Percentiles rank a stretch among this genome's conserved stretches.
Evolutionary conservation across 2,329 filamentous ascomycete species (phyloP).

Genomic region (Colletotrichum brevisporum): DNA sequence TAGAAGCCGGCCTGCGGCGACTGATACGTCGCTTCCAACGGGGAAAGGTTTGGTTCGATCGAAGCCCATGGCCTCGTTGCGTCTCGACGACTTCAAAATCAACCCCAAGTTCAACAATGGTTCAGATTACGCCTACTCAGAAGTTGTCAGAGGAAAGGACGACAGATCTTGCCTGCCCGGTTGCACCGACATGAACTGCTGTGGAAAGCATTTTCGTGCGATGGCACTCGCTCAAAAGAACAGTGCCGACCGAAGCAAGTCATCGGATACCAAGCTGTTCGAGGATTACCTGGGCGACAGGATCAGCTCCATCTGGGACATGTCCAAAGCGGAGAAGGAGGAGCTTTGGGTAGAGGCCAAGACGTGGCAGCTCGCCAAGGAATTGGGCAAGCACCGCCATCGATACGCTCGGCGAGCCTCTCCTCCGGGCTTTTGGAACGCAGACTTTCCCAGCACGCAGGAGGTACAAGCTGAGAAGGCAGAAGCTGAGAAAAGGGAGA

Average conservation of each 20-base stretch:
- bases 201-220: conserved; percentile 78
- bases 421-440: conserved; percentile 91
- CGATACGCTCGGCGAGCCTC: conserved; percentile 78
- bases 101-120: conserved; percentile 82
- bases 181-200: conserved; percentile 83
- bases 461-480: conserved; percentile 77
- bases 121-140: conserved; percentile 78
- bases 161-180: conserved; percentile 80
- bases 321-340: conserved; percentile 73
- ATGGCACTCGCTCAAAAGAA: conserved; percentile 70
- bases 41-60: conserved; percentile 63
- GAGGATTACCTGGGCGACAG: conserved; percentile 71
- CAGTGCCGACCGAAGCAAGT: conserved; percentile 52
- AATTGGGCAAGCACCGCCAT: conserved; percentile 83
- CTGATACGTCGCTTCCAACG: conserved; percentile 30
- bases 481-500: conserved; percentile 75
- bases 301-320: conserved; percentile 69
- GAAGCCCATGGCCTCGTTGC: conserved; percentile 70
- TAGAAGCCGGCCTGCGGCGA: conserved; percentile 15
- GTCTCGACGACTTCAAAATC: conserved; percentile 83
- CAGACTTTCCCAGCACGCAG: conserved; percentile 91
- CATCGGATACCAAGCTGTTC: conserved; percentile 64
- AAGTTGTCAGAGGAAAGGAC: conserved; percentile 79
- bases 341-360: conserved; percentile 82
- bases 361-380: conserved; percentile 79